phyloP scores from a whole-genome alignment of 352 stramenopile species.

The Phytophthora podocarpi region DNA sequence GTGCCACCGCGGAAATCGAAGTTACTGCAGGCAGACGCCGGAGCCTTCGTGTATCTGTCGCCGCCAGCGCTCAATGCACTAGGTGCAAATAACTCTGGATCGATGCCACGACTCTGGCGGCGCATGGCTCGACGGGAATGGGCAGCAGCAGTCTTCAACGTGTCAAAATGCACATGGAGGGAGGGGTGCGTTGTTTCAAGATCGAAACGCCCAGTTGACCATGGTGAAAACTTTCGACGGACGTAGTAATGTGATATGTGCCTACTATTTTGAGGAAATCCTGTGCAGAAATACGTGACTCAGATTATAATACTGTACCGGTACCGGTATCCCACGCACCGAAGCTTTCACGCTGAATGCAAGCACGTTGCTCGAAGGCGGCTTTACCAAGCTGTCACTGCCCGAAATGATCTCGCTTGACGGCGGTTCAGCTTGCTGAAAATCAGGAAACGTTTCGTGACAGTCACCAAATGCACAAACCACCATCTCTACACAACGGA shows the following conservation, averaged over 20 bases:
- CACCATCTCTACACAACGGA: constrained; percentile 1
- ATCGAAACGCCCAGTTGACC: constrained; percentile 18
- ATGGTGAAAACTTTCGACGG: constrained; percentile 14
- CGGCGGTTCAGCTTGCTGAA: constrained; percentile 16
- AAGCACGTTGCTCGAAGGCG: background rate
- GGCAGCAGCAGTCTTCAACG: background rate
- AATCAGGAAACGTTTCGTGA: constrained; percentile 22
- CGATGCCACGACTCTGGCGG: constrained; percentile 37
- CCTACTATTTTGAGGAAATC: constrained; percentile 1
- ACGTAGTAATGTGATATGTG: background rate
- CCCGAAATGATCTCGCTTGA: constrained; percentile 6
- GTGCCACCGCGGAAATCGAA: background rate
- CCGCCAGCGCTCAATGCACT: constrained; percentile 17
- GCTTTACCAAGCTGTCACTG: background rate
- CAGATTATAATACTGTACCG: constrained; percentile 5
- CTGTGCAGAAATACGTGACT: constrained; percentile 19
- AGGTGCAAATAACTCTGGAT: constrained; percentile 65
- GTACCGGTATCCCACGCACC: too few species aligned
- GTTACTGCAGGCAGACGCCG: background rate
- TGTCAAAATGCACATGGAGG: background rate
- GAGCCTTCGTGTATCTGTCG: constrained; percentile 15
- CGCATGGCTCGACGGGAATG: constrained; percentile 28
- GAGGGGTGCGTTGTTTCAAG: constrained; percentile 26
- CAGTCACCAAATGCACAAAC: background rate
- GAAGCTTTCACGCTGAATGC: background rate